Evolutionary conservation across 31 red algal species (phyloP).

Genomic region (Odonthalia washingtoniensis): DNA sequence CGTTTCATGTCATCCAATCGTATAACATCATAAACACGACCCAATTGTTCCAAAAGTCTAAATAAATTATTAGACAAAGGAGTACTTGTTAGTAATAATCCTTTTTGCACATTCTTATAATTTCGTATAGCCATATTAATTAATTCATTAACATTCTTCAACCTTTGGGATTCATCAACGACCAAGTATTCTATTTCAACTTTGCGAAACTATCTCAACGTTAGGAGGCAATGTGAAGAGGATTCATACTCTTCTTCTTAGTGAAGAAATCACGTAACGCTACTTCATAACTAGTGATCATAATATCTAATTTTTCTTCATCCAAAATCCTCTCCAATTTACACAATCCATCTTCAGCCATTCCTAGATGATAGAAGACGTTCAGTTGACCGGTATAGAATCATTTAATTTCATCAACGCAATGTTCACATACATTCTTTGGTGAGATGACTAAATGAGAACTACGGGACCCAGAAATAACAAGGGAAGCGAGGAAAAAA

Average conservation of each 20-base stretch:
- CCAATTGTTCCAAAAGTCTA: slow-evolving; percentile 82
- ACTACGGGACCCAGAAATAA: slow-evolving; percentile 46
- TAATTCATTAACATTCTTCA: no score
- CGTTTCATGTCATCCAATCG: slow-evolving; percentile 77
- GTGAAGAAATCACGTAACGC: slow-evolving; percentile 64
- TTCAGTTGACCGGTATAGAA: slow-evolving; percentile 60
- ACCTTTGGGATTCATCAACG: no score
- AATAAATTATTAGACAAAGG: no score
- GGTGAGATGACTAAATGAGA: slow-evolving; percentile 74
- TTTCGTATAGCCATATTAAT: no score
- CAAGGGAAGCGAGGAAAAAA: slow-evolving; percentile 67
- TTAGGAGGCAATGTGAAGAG: no score
- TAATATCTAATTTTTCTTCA: slow-evolving; percentile 70
- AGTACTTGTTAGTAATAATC: no score
- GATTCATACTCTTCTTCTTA: no score
- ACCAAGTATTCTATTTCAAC: no score
- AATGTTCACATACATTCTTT: slow-evolving; percentile 62
- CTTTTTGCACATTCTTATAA: no score
- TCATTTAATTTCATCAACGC: slow-evolving; percentile 56
- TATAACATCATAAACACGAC: slow-evolving; percentile 88
- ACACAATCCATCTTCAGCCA: slow-evolving; percentile 37
- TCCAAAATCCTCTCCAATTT: slow-evolving; percentile 47
- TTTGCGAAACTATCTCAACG: no score
- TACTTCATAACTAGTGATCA: slow-evolving; percentile 79
- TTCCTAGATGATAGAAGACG: slow-evolving; percentile 53